Evolutionary conservation across 805 yeast genomes (phyloP).

Genomic region (Blastobotrys robertii): DNA sequence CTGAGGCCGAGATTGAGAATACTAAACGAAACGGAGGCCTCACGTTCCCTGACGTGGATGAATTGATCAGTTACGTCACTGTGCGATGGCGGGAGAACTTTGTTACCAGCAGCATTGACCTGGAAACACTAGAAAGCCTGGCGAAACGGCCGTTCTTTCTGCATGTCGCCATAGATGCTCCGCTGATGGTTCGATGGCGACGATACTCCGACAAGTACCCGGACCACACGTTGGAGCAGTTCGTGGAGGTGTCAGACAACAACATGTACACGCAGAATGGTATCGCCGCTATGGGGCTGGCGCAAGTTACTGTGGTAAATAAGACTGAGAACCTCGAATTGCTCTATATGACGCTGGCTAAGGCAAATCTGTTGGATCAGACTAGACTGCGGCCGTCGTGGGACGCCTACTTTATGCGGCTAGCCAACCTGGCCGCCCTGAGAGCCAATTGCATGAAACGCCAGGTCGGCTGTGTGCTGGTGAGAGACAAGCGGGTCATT

Average conservation of each 20-base stretch:
- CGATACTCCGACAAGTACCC: conserved; percentile 6
- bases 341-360: conserved; percentile 32
- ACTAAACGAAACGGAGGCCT: conserved; percentile 1
- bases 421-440: conserved; percentile 87
- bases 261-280: conserved; percentile 20
- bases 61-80: conserved; percentile 53
- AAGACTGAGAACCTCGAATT: conserved; percentile 29
- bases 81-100: conserved; percentile 51
- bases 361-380: conserved; percentile 38
- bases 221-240: conserved; percentile 25
- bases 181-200: conserved; percentile 25
- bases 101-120: conserved; percentile 46
- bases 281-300: conserved; percentile 36
- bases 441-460: conserved; percentile 96
- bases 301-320: conserved; percentile 53
- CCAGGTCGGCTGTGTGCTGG: conserved; percentile 93
- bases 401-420: conserved; percentile 92
- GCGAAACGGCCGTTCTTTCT: conserved; percentile 74
- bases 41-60: conserved; percentile 33
- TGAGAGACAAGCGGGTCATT: conserved; percentile 71
- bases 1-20: neutral
- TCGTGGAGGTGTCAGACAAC: conserved; percentile 29
- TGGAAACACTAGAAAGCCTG: conserved; percentile 36
- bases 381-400: conserved; percentile 78
- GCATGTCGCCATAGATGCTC: conserved; percentile 71